Base-by-base conservation (phyloP, 2,329 filamentous ascomycete genomes). In the Epichloe gansuensis region DNA sequence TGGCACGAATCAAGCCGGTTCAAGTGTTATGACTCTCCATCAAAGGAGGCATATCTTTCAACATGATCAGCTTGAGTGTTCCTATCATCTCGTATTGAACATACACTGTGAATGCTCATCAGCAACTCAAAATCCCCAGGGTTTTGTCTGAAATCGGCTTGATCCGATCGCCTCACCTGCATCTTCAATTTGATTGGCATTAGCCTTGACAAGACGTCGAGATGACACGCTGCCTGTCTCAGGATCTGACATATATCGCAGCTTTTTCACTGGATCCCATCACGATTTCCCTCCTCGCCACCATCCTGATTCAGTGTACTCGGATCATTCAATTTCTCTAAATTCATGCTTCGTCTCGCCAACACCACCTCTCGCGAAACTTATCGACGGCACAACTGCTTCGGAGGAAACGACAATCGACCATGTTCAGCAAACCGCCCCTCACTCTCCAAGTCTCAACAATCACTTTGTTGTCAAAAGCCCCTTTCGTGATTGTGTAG, bases 401-500 rank as follows among this genome's bases (percentile, higher is more conserved):
- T 23, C 41, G 8, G 17, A 15, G 23, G 37, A 34, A 25, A 34
- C 39, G 3, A 12, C 17, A 12, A 5, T 25, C 12, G 31, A 4
- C 12, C 31, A 25, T 38, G 39, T 34, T 6, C 41, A 45, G 13
- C 39, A 50, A 25, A 12, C 13, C 21, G n/a, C 12, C 2, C 13
- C 9, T n/a, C 8, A 21, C 17, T 12, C n/a, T 38, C 28, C 48
- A 34, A n/a, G 9, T 12, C 21, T 23, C 31, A 28, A 28, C 17
- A 44, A 52, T 48, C 5, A 45, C 45, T 0, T 45, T 45, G 1
- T 45, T 23, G 53, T 65, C 21, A 46, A 57, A 31, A 70, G 65
- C 50, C 68, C 68, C 2, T 70, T 70, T 52, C 59, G 57, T 34
- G 64, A 67, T 28, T 61, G 58, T 21, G 46, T 64, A 31, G 65